A percentile compares a stretch with the other conserved stretches of the same genome.
phyloP scores from a whole-genome alignment of 1,284 basidiomycete genomes.

The Amylostereum chailletii region DNA sequence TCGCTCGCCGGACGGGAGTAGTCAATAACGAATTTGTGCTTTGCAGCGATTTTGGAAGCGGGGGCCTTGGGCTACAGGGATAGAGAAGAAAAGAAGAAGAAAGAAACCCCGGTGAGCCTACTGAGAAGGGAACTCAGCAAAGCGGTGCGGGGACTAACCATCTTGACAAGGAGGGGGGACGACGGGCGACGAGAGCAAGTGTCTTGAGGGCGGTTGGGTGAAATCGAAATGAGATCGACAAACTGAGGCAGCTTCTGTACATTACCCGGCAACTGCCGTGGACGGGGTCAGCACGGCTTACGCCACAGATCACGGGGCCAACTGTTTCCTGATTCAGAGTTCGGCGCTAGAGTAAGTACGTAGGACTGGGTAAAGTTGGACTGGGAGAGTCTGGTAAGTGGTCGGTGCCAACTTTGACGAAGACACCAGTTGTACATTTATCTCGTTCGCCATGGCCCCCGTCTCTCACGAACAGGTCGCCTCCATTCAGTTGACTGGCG shows the following conservation, averaged over 20 bases:
- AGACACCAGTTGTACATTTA: not conserved
- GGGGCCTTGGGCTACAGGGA: conserved; percentile 56
- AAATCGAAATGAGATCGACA: not conserved
- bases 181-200: conserved; percentile 1
- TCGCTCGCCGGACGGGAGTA: conserved; percentile 89
- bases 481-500: conserved; percentile 63
- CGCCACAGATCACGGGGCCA: too few relatives aligned
- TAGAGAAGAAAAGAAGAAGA: conserved; percentile 18
- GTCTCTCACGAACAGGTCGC: conserved; percentile 57
- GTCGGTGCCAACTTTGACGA: too few relatives aligned
- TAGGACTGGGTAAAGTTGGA: too few relatives aligned
- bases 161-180: conserved; percentile 28
- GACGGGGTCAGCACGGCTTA: not conserved
- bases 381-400: too few relatives aligned
- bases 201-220: conserved; percentile 17
- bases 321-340: too few relatives aligned
- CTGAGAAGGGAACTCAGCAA: conserved; percentile 90
- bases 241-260: not conserved
- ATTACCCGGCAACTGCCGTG: not conserved
- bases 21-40: conserved; percentile 93
- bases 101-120: conserved; percentile 60
- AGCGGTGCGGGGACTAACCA: conserved; percentile 70
- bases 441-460: conserved; percentile 31
- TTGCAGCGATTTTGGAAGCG: conserved; percentile 61
- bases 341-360: too few relatives aligned